Conservation (phyloP, 1,284 basidiomycete species). For the Boletus smithii region DNA sequence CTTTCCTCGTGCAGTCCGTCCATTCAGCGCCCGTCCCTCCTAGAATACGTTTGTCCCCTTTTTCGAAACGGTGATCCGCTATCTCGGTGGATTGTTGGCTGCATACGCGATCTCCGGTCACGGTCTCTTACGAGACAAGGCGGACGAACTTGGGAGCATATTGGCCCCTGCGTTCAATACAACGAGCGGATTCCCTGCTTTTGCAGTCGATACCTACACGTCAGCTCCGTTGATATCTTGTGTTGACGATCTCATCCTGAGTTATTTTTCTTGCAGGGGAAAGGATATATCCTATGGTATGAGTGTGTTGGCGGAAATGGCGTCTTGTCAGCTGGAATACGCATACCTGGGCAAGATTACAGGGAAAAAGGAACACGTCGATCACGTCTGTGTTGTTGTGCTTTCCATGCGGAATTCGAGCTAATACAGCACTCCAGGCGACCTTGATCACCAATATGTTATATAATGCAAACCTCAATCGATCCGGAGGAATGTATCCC, state of each 20-base stretch:
- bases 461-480: constrained; percentile 40
- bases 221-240: constrained; percentile 21
- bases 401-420: not conserved
- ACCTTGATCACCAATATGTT: constrained; percentile 45
- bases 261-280: constrained; percentile 2
- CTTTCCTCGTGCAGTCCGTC: too few relatives aligned
- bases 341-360: constrained; percentile 57
- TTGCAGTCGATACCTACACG: constrained; percentile 46
- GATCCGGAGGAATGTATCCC: constrained; percentile 54
- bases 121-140: constrained; percentile 44
- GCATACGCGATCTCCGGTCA: constrained; percentile 71
- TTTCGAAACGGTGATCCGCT: constrained; percentile 86
- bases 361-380: constrained; percentile 45
- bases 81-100: constrained; percentile 80
- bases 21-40: not conserved
- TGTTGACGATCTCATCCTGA: constrained; percentile 2
- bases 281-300: not conserved
- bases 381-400: constrained; percentile 36
- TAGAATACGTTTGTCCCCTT: constrained; percentile 48
- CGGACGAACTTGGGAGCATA: constrained; percentile 49
- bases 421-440: constrained; percentile 8
- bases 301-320: constrained; percentile 53
- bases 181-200: constrained; percentile 47
- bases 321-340: constrained; percentile 56
- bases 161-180: constrained; percentile 54